Conservation (phyloP, 78 protist genomes). For the Protostelium mycophagum region DNA sequence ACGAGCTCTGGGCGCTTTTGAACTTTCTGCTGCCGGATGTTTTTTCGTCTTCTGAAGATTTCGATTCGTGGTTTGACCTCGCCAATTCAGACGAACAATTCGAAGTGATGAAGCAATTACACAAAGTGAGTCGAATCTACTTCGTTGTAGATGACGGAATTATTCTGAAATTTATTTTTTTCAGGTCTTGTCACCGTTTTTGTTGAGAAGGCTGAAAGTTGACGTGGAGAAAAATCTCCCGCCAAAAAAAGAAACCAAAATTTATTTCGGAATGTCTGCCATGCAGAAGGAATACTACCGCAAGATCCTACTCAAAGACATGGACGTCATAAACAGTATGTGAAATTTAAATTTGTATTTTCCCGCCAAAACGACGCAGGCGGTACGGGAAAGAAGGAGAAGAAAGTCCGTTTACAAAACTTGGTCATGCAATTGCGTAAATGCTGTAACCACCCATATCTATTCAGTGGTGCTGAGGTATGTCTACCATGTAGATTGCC, state of each 20-base stretch:
- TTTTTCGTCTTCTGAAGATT: constrained; percentile 79
- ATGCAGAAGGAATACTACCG: constrained; percentile 79
- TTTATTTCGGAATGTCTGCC: constrained; percentile 67
- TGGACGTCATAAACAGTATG: constrained; percentile 44
- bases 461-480: constrained; percentile 95
- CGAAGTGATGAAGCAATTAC: constrained; percentile 70
- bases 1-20: constrained; percentile 99
- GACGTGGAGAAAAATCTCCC: constrained; percentile 92
- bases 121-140: constrained; percentile 25
- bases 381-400: constrained; percentile 6
- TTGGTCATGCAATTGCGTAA: constrained; percentile 93
- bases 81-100: constrained; percentile 35
- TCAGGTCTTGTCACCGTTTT: constrained; percentile 50
- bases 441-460: constrained; percentile 96
- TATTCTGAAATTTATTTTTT: background rate
- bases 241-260: constrained; percentile 91
- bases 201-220: constrained; percentile 91
- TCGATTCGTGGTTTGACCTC: constrained; percentile 90
- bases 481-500: constrained; percentile 86
- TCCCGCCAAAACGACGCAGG: too few species aligned
- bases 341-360: too few species aligned
- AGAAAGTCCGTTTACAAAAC: constrained; percentile 73
- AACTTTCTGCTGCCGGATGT: constrained; percentile 96
- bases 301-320: constrained; percentile 31
- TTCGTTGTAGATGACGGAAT: background rate